Base-by-base conservation (phyloP, 805 yeast species). In the Candida chauliodis region DNA sequence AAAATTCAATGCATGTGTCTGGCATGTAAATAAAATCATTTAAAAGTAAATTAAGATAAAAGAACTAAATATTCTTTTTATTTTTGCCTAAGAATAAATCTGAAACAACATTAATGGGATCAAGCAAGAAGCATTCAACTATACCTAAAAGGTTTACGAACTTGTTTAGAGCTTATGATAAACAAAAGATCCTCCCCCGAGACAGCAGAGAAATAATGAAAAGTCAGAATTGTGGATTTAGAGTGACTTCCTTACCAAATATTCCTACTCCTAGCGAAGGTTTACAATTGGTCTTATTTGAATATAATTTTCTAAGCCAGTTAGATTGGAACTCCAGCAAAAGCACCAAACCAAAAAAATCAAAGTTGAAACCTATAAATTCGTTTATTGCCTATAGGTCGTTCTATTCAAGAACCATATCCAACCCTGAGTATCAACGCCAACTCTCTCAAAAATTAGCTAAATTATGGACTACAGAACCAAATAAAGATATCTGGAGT, bases 361-460 rank as follows among this genome's bases (percentile, higher is more conserved):
- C 24, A 23, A 30, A 29, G 6, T 32, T 41, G 10, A 54, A 46
- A 23, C 45, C 41, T 30, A 43, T 60, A 4, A 59, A 55, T 40
- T 61, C 58, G 1, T 59, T 61, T 36, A 48, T 61, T 27, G 66
- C 64, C 1, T 61, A 51, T 37, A 40, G 66, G 16, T 41, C 59
- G 1, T 61, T 50, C 36, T 56, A 58, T 36, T 47, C 61, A n/a
- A 48, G 51, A 33, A 41, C 45, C 8, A 50, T 59, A 5, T 24
- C 44, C 2, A 46, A 44, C 9, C 44, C 50, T 1, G 52, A 43
- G 2, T 36, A 40, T 25, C 67, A 61, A 36, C 41, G 53, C 6
- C 44, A 48, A 9, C 39, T 60, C 2, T 61, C 67, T 1, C 28
- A 39, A 5, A 26, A 35, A 7, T 40, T 61, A 15, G 58, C 60